These are phyloP conservation scores for Letharia columbiana DNA, from an alignment of 495 filamentous ascomycete species.

Conservation along the genomic window DNA sequence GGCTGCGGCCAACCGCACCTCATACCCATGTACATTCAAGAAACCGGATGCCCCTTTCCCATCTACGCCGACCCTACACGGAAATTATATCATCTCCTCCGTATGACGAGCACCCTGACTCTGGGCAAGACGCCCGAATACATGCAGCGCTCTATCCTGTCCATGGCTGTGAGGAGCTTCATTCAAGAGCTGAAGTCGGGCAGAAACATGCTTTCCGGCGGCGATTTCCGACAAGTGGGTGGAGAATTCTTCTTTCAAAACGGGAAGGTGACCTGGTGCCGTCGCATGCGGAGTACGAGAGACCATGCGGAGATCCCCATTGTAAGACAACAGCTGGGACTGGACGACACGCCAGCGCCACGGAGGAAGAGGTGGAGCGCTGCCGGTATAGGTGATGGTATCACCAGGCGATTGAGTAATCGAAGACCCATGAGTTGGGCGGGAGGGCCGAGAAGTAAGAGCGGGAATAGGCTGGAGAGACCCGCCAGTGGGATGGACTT, in stretches of 20 bases:
- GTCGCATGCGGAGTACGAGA: conserved; percentile 71
- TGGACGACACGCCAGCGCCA: conserved; percentile 26
- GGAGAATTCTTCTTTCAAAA: conserved; percentile 77
- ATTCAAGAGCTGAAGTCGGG: conserved; percentile 44
- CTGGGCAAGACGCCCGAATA: conserved; percentile 62
- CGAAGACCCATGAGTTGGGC: conserved; percentile 20
- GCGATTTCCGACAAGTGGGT: conserved; percentile 63
- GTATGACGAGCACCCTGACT: conserved; percentile 57
- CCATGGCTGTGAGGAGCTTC: conserved; percentile 40
- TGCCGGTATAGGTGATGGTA: neutral
- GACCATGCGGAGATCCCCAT: conserved; percentile 67
- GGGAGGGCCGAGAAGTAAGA: conserved; percentile 12
- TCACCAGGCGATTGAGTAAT: conserved; percentile 9
- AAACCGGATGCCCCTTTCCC: conserved; percentile 63
- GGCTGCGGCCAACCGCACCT: conserved; percentile 71
- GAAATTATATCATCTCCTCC: conserved; percentile 60
- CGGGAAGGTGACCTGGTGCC: conserved; percentile 60
- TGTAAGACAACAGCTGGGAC: conserved; percentile 51
- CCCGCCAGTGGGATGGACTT: neutral
- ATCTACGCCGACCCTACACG: conserved; percentile 71
- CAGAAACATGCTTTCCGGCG: conserved; percentile 53
- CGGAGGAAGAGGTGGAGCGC: conserved; percentile 13
- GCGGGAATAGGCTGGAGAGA: conserved; percentile 3
- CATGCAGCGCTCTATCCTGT: conserved; percentile 43
- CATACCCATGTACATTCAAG: conserved; percentile 57